Evolutionary conservation across 257 asterid species (phyloP), one percentile per base, ranked within the genome.

Genomic region (Schizonepeta tenuifolia): DNA sequence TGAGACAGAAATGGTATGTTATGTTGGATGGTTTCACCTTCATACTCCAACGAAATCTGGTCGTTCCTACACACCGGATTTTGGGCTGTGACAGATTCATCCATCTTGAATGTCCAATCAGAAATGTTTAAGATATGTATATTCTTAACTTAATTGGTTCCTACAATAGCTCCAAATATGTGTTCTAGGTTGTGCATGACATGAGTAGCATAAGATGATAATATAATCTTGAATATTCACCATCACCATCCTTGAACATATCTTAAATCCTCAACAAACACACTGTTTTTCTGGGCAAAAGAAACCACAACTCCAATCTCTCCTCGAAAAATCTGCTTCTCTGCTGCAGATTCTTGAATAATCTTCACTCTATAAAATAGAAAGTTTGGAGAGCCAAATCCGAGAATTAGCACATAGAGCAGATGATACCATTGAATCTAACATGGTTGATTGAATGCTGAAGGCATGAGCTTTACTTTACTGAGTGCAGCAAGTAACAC

Each of bases 151-250:
- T n/a, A n/a, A n/a, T n/a, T n/a, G n/a, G n/a, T n/a, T n/a, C n/a
- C n/a, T n/a, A n/a, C n/a, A n/a, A n/a, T n/a, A 24, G 26, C 2
- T 24, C 26, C 26, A 24, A 24, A 24, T 24, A 24, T 24, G 26
- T 24, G 26, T 24, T 24, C 2, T 24, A 24, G 26, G 26, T 24
- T 24, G 26, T 24, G 26, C 26, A 1, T 24, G 2, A 24, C 26
- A 24, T 1, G 26, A 24, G 26, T 24, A 24, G n/a, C 26, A 24
- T 24, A 24, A 24, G 26, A 24, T 24, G 26, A 24, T 24, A 73
- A 33, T 76, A 76, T 56, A 62, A 24, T 44, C 59, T 76, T 20
- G 64, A 65, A 55, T n/a, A n/a, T 18, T 69, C 18, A 76, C 70
- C 13, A 20, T 64, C 15, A 38, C 72, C 17, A 55, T 54, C 54